phyloP scores from a whole-genome alignment of 2,329 filamentous ascomycete genomes.

The Pseudogymnoascus sp. region DNA sequence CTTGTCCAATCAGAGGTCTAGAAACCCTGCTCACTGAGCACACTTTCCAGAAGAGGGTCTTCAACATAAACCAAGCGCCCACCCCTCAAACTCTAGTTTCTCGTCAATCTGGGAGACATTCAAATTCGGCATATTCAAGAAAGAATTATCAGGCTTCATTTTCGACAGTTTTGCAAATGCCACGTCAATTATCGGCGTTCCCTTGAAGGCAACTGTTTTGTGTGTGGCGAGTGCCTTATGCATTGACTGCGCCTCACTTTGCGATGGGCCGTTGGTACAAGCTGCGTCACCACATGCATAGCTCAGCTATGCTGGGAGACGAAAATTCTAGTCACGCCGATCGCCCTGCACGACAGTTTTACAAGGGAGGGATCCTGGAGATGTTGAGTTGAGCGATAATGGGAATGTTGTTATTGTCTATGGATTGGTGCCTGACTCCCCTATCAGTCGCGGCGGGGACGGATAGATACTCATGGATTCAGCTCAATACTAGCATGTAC shows the following conservation, averaged over 20 bases:
- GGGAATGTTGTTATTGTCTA: neutral
- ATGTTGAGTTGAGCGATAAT: neutral
- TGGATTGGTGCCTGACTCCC: neutral
- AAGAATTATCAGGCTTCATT: neutral
- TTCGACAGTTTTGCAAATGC: neutral
- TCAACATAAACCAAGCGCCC: conserved; percentile 11
- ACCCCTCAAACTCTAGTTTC: conserved; percentile 7
- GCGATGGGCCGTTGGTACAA: neutral
- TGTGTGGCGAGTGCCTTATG: neutral
- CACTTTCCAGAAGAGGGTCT: conserved; percentile 14
- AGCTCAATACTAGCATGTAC: conserved; percentile 6
- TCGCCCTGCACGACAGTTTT: conserved; percentile 1
- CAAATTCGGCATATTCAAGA: conserved; percentile 1
- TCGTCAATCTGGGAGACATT: conserved; percentile 11
- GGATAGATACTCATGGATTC: neutral
- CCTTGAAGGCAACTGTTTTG: neutral
- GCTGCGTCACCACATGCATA: neutral
- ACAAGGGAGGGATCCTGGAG: neutral
- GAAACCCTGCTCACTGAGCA: conserved; percentile 20
- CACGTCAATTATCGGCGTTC: conserved; percentile 9
- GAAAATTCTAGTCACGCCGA: conserved; percentile 5
- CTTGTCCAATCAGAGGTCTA: conserved; percentile 21
- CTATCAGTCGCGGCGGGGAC: neutral
- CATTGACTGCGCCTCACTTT: conserved; percentile 7
- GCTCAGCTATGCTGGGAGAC: conserved; percentile 4